These are phyloP conservation scores for Coemansia sp. DNA, from an alignment of 192 early-diverging fungal species.

Conservation along the genomic window DNA sequence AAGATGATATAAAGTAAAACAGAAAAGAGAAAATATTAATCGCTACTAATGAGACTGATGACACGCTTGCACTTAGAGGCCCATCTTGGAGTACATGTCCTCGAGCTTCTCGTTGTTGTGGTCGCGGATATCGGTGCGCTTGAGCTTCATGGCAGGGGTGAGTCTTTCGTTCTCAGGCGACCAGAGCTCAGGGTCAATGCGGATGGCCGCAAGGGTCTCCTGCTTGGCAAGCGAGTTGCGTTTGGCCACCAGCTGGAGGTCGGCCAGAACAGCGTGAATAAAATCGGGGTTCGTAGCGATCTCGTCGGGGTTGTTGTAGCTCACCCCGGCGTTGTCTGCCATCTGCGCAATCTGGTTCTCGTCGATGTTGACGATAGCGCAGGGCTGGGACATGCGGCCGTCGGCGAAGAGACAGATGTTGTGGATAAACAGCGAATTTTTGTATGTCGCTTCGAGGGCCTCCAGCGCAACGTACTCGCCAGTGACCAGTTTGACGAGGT, in stretches of 20 bases:
- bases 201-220: constrained; percentile 72
- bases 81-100: constrained; percentile 34
- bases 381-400: constrained; percentile 68
- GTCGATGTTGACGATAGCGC: constrained; percentile 73
- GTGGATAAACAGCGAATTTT: constrained; percentile 71
- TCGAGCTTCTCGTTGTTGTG: constrained; percentile 57
- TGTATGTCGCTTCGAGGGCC: constrained; percentile 92
- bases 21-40: background rate
- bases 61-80: constrained; percentile 2
- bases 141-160: constrained; percentile 92
- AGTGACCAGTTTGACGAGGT: constrained; percentile 86
- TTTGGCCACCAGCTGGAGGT: constrained; percentile 61
- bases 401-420: constrained; percentile 83
- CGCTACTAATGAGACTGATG: too few species aligned
- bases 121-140: constrained; percentile 77
- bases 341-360: constrained; percentile 55
- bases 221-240: constrained; percentile 68
- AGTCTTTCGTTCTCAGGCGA: constrained; percentile 78
- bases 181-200: constrained; percentile 79
- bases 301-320: constrained; percentile 39
- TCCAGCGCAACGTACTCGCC: constrained; percentile 96
- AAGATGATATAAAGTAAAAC: background rate
- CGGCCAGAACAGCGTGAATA: constrained; percentile 29
- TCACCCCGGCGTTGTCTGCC: constrained; percentile 40
- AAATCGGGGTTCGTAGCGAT: constrained; percentile 26